Percentiles rank a stretch among this genome's conserved stretches.
These are phyloP conservation scores for Kipferlia bialata DNA, from an alignment of 78 protist genomes.

Conservation along the genomic window DNA sequence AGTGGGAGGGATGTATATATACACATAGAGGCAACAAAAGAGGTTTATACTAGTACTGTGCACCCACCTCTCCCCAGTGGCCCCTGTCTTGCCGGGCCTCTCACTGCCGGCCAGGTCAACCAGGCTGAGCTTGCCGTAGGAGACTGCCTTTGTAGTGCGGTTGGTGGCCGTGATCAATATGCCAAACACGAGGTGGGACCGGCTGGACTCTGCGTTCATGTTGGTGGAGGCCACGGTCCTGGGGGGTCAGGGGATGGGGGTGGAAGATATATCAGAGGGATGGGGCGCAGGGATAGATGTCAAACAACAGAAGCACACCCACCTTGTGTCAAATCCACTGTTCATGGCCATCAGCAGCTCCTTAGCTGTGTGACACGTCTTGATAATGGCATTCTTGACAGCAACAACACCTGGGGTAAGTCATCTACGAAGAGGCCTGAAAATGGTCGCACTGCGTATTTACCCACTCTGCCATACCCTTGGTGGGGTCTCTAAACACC, in stretches of 20 bases:
- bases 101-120: slow-evolving; percentile 61
- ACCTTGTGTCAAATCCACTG: not conserved
- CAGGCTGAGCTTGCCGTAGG: slow-evolving; percentile 32
- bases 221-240: not conserved
- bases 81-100: slow-evolving; percentile 20
- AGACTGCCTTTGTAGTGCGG: not conserved
- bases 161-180: slow-evolving; percentile 16
- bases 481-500: too few relatives aligned
- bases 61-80: not conserved
- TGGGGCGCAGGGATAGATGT: too few relatives aligned
- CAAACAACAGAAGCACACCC: too few relatives aligned
- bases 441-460: too few relatives aligned
- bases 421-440: too few relatives aligned
- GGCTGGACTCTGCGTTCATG: slow-evolving; percentile 31
- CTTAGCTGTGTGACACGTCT: not conserved
- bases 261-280: too few relatives aligned
- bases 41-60: too few relatives aligned
- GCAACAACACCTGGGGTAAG: not conserved
- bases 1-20: too few relatives aligned
- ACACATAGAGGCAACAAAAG: too few relatives aligned
- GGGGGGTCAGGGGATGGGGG: too few relatives aligned
- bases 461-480: too few relatives aligned
- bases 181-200: slow-evolving; percentile 50
- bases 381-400: not conserved
- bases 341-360: not conserved